phyloP scores from a whole-genome alignment of 306 rosid genomes.

The Erythrophleum fordii region DNA sequence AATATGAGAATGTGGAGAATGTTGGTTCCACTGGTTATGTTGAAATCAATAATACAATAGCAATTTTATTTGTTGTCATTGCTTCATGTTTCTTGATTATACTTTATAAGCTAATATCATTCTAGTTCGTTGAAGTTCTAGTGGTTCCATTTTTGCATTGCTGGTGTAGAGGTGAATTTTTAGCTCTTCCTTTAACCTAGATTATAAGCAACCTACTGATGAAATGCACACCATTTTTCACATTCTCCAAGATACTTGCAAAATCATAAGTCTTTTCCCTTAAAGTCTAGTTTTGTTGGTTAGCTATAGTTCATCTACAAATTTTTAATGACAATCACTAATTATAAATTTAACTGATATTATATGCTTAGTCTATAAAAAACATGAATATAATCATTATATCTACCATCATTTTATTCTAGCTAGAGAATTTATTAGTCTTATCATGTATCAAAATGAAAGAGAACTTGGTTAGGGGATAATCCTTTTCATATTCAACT shows the following conservation, averaged over 20 bases:
- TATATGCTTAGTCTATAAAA: background rate
- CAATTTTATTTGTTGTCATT: constrained; percentile 80
- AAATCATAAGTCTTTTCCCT: constrained; percentile 26
- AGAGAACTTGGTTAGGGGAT: background rate
- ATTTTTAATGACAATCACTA: background rate
- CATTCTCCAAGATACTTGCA: too few relatives aligned
- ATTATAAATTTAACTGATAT: background rate
- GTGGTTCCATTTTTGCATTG: constrained; percentile 93
- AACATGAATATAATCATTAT: too few relatives aligned
- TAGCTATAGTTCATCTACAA: too few relatives aligned
- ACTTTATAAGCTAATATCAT: too few relatives aligned
- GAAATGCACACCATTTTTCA: background rate
- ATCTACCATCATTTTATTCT: too few relatives aligned
- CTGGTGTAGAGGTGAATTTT: constrained; percentile 81
- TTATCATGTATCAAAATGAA: too few relatives aligned
- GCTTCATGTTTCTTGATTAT: constrained; percentile 93
- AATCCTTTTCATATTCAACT: background rate
- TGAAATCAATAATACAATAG: constrained; percentile 79
- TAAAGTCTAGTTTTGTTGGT: background rate
- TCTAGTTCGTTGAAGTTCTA: constrained; percentile 81
- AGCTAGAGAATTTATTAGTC: too few relatives aligned
- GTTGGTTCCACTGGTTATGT: constrained; percentile 70
- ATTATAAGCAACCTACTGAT: too few relatives aligned
- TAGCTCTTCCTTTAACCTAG: constrained; percentile 18
- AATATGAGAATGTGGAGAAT: constrained; percentile 52